Evolutionary conservation across 1,139 yeast species (phyloP), one percentile per base, ranked within the genome.

Genomic region (Geotrichum cucujoidarum): DNA sequence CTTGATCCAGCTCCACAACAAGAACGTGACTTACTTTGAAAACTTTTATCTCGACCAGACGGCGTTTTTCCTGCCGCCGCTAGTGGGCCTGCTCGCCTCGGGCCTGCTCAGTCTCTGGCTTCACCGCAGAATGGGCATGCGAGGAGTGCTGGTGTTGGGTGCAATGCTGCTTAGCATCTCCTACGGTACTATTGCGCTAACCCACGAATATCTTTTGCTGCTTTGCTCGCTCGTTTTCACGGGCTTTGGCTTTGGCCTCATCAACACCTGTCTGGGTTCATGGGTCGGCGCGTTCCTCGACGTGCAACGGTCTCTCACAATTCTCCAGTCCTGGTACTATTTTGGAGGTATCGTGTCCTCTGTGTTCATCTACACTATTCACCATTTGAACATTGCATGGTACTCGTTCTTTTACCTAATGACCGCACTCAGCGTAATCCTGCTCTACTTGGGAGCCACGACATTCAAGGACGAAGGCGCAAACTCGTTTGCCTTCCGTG

Each of bases 341-440:
- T 49, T 76, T 1, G 87, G 86, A 6, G 86, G 83, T 1, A 73
- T 80, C 2, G 51, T 77, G 1, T 72, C 81, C 1, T 86, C 87
- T 1, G 61, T 80, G 17, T 60, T 78, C 7, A 78, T 78, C 2
- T 78, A 83, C 0, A 62, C 72, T 17, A 67, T 80, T 67, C 70
- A 73, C 6, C 65, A 71, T 41, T 53, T 61, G 1, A 79, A 76
- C 1, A 60, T 74, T 11, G 58, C 58, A 44, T 81, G 87, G 86
- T 68, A 76, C 60, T 70, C 60, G 47, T 76, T 69, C 60, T 81
- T 78, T 58, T 61, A 72, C 32, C 66, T 79, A 2, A 61, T 78
- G 42, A 58, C 78, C 20, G 75, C 71, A 0, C 35, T 71, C 42
- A 66, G 72, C 55, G 17, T 41, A 4, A 25, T 32, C 5, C 35